A percentile compares a stretch with the other conserved stretches of the same genome.
Conservation (phyloP, 2,329 filamentous ascomycete genomes). For the Neonectria ditissima region DNA sequence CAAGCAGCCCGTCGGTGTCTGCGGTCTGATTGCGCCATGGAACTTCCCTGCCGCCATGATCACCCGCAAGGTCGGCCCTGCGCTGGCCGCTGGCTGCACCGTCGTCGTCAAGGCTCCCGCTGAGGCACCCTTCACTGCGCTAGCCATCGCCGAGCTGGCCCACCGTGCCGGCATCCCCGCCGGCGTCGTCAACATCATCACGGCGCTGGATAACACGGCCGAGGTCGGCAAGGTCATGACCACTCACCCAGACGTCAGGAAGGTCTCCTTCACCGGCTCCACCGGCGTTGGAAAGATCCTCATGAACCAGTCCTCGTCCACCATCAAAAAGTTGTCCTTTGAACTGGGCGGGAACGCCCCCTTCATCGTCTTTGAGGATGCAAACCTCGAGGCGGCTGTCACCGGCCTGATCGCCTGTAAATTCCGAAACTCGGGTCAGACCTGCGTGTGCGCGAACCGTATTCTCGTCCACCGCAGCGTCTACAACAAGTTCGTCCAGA, state of each 20-base stretch:
- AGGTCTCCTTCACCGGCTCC: conserved; percentile 79
- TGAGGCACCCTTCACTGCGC: conserved; percentile 89
- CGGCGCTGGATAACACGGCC: conserved; percentile 79
- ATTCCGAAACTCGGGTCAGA: conserved; percentile 79
- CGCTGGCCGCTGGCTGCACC: conserved; percentile 77
- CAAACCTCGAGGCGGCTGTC: conserved; percentile 77
- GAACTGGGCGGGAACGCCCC: conserved; percentile 81
- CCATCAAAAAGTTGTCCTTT: conserved; percentile 79
- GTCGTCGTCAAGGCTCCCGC: conserved; percentile 88
- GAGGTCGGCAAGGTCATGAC: conserved; percentile 74
- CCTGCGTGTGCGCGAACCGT: conserved; percentile 74
- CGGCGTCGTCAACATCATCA: conserved; percentile 89
- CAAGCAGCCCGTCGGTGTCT: conserved; percentile 51
- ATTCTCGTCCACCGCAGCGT: conserved; percentile 70
- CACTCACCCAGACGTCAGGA: conserved; percentile 63
- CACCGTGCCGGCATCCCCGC: conserved; percentile 86
- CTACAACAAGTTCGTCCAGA: conserved; percentile 67
- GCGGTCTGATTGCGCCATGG: conserved; percentile 56
- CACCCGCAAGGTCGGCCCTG: conserved; percentile 60
- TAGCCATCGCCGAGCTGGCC: conserved; percentile 85
- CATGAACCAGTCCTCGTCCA: conserved; percentile 77
- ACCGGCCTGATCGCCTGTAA: conserved; percentile 74
- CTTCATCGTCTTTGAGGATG: conserved; percentile 82
- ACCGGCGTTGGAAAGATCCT: conserved; percentile 60
- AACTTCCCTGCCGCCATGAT: conserved; percentile 71